Evolutionary conservation across 331 rosid species (phyloP), one percentile per base, ranked within the genome.

Genomic region (Saraca asoca): DNA sequence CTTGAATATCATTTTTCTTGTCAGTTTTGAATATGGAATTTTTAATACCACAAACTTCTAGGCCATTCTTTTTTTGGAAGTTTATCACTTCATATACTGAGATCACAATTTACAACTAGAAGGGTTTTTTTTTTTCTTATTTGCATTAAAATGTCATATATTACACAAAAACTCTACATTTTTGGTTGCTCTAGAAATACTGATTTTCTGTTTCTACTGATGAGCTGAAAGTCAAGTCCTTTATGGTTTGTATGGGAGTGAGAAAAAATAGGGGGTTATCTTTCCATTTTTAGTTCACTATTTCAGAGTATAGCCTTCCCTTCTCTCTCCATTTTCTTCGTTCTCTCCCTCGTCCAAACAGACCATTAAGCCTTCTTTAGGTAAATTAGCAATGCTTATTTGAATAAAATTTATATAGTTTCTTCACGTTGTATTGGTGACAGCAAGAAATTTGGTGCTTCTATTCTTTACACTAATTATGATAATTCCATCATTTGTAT

Each of bases 401-500:
- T 12, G 58, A 8, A 15, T 54, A 45, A 9, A 35, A 9, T 39
- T 7, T 13, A 55, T 13, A 55, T 44, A 1, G 24, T 37, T 68
- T 34, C 19, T 29, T 56, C n/a, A 24, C 31, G n/a, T 24, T 24
- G 1, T 24, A 1, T 24, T 24, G 31, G 31, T 24, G 31, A 1
- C 3, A 3, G 10, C 41, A 17, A 18, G 14, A 0, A 70, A n/a
- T 11, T 46, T 10, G 33, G 10, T 9, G 11, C 49, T 46, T 6
- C 55, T 10, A 35, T 8, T 33, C 20, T 20, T 58, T 37, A 39
- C 12, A 19, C 13, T 18, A 7, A 33, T 35, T n/a, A n/a, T 35
- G 48, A 71, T 50, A 4, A 14, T 34, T 77, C 19, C 51, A 66
- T 60, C 55, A 38, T 6, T 15, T 64, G 37, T 15, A 51, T 31